phyloP scores from a whole-genome alignment of 2,329 filamentous ascomycete species.

The Stachybotrys chartarum region DNA sequence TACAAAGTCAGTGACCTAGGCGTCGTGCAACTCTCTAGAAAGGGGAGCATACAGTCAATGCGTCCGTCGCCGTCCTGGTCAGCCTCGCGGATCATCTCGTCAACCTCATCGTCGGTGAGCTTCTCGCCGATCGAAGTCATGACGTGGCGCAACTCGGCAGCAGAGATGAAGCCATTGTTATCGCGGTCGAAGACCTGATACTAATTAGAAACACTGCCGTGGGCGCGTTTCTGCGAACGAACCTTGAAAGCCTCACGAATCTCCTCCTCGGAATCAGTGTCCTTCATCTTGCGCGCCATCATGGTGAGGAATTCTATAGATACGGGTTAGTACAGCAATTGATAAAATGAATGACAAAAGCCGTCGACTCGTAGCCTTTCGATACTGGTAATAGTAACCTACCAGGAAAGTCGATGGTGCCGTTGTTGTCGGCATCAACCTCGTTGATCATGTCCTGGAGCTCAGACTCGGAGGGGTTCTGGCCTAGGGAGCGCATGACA shows the following conservation, averaged over 20 bases:
- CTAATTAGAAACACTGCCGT: neutral
- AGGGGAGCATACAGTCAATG: slow-evolving; percentile 65
- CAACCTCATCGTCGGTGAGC: slow-evolving; percentile 82
- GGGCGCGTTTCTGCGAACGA: neutral
- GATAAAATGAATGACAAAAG: neutral
- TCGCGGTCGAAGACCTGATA: slow-evolving; percentile 71
- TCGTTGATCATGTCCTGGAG: slow-evolving; percentile 94
- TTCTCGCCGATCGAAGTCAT: slow-evolving; percentile 93
- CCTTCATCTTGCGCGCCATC: slow-evolving; percentile 95
- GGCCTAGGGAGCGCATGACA: slow-evolving; percentile 83
- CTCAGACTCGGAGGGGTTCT: slow-evolving; percentile 86
- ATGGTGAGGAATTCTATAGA: slow-evolving; percentile 78
- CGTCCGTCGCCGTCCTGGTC: slow-evolving; percentile 85
- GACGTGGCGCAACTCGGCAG: slow-evolving; percentile 79
- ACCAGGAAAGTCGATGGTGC: slow-evolving; percentile 89
- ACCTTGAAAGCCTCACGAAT: slow-evolving; percentile 87
- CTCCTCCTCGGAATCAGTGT: slow-evolving; percentile 85
- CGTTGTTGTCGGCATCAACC: slow-evolving; percentile 87
- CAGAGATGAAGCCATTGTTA: slow-evolving; percentile 88
- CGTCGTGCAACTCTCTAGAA: neutral
- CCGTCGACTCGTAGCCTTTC: neutral
- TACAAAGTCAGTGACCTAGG: slow-evolving; percentile 9
- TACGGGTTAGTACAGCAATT: slow-evolving; percentile 9
- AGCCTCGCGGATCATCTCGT: slow-evolving; percentile 89
- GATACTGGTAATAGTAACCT: slow-evolving; percentile 21